phyloP scores from a whole-genome alignment of 148 eudicot species.

The Bassia scoparia region DNA sequence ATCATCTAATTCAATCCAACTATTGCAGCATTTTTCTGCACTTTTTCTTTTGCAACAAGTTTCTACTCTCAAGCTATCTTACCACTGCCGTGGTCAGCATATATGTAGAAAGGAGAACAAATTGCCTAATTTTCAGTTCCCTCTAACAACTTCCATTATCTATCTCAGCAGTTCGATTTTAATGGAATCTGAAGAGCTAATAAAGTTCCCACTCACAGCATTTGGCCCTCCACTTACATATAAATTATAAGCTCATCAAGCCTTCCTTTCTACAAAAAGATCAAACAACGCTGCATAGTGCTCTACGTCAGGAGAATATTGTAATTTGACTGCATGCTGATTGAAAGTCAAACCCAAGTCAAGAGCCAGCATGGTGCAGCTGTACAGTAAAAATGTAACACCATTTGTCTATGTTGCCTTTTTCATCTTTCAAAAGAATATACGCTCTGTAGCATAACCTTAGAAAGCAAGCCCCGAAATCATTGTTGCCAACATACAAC shows the following conservation, averaged over 20 bases:
- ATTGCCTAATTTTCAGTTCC: conserved; percentile 53
- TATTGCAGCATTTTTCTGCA: conserved; percentile 47
- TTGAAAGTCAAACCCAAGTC: conserved; percentile 45
- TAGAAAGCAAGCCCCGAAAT: conserved; percentile 51
- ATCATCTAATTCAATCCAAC: conserved; percentile 57
- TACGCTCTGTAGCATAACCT: conserved; percentile 46
- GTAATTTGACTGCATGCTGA: conserved; percentile 39
- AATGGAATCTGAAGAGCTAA: conserved; percentile 42
- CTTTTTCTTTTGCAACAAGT: conserved; percentile 35
- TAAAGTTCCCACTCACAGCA: conserved; percentile 50
- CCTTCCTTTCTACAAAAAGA: conserved; percentile 48
- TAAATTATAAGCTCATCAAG: conserved; percentile 48
- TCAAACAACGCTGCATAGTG: conserved; percentile 62
- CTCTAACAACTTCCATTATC: conserved; percentile 35
- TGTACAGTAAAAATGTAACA: conserved; percentile 50
- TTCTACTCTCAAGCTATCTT: conserved; percentile 40
- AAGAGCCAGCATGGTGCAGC: conserved; percentile 61
- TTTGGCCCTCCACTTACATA: conserved; percentile 48
- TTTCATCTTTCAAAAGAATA: conserved; percentile 39
- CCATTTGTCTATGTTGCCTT: conserved; percentile 36
- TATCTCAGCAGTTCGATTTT: conserved; percentile 47
- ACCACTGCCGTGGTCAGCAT: conserved; percentile 51
- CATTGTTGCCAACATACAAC: conserved; percentile 56
- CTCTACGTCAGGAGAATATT: conserved; percentile 42
- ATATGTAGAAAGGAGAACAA: conserved; percentile 49